Evolutionary conservation across 495 filamentous ascomycete species (phyloP), one percentile per base, ranked within the genome.

Genomic region (Tuber brumale): DNA sequence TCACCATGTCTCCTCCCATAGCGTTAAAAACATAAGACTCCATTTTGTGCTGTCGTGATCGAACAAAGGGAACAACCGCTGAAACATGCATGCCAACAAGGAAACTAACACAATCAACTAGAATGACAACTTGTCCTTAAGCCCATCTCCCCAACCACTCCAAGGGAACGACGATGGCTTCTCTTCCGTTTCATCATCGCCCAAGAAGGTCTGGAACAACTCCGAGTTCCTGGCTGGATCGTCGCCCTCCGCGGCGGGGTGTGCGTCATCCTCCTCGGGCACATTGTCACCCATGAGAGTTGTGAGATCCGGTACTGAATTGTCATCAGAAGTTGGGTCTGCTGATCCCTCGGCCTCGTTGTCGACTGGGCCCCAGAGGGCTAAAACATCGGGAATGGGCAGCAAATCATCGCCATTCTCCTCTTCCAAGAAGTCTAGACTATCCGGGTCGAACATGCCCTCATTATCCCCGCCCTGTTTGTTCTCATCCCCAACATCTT

Each of bases 121-220:
- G 57, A 66, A 66, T 66, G 57, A 18, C 57, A 66, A 66, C 57
- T 66, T 66, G 57, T 35, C 57, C 57, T 66, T 66, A 19, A 66
- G 57, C 12, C 57, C 57, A 35, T 66, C 57, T 35, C 57, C 57
- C 57, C 57, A 66, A 35, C 27, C 27, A 27, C 27, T 35, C 57
- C 57, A 66, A 35, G 57, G 12, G 57, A 66, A 66, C 10, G 57
- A 4, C 14, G n/a, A 61, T 61, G 57, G 27, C 57, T 66, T 66
- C 27, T 66, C 57, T 66, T 66, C 27, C 5, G 57, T 3, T 14
- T 66, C 57, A 35, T 35, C 57, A 66, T 35, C 57, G 14, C 5
- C 57, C 27, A 66, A 66, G n/a, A 4, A 66, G 57, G 31, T 66
- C 57, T 66, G 57, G 57, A 35, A 66, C 14, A 27, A 19, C 27